Conservation (phyloP, 1,139 yeast genomes). For the Geotrichum fermentans region DNA sequence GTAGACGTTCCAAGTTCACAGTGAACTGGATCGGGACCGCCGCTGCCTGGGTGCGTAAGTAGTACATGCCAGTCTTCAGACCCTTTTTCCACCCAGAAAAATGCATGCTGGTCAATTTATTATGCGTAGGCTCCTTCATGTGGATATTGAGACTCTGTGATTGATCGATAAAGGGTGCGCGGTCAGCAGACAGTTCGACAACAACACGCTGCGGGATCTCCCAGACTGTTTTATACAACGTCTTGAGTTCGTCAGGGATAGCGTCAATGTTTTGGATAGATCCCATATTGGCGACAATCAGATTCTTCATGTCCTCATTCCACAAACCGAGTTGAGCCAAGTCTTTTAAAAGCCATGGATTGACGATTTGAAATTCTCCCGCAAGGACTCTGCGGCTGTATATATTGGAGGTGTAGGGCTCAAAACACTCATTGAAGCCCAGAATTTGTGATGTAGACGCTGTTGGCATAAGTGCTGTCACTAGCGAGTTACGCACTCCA, state of each 20-base stretch:
- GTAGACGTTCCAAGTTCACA: constrained; percentile 48
- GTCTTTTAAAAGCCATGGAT: constrained; percentile 64
- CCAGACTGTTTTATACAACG: constrained; percentile 84
- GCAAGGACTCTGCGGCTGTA: constrained; percentile 71
- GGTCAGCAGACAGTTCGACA: constrained; percentile 83
- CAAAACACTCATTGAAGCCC: constrained; percentile 77
- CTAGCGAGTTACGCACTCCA: constrained; percentile 67
- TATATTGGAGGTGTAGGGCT: constrained; percentile 75
- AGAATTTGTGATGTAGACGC: constrained; percentile 79
- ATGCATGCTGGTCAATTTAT: constrained; percentile 93
- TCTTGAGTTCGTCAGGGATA: constrained; percentile 64
- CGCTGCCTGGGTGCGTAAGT: constrained; percentile 84
- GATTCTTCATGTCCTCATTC: constrained; percentile 63
- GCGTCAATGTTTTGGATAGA: constrained; percentile 64
- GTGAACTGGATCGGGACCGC: constrained; percentile 84
- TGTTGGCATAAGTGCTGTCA: constrained; percentile 86
- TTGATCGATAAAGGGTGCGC: constrained; percentile 85
- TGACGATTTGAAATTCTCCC: constrained; percentile 74
- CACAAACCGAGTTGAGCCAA: constrained; percentile 67
- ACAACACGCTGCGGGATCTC: constrained; percentile 72
- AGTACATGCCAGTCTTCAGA: constrained; percentile 88
- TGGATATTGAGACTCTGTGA: constrained; percentile 80
- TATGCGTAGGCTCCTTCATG: constrained; percentile 75
- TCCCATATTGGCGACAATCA: constrained; percentile 65
- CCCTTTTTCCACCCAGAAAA: constrained; percentile 90